These are phyloP conservation scores for Eudorina sp. DNA, from an alignment of 139 green algal species.

Conservation along the genomic window DNA sequence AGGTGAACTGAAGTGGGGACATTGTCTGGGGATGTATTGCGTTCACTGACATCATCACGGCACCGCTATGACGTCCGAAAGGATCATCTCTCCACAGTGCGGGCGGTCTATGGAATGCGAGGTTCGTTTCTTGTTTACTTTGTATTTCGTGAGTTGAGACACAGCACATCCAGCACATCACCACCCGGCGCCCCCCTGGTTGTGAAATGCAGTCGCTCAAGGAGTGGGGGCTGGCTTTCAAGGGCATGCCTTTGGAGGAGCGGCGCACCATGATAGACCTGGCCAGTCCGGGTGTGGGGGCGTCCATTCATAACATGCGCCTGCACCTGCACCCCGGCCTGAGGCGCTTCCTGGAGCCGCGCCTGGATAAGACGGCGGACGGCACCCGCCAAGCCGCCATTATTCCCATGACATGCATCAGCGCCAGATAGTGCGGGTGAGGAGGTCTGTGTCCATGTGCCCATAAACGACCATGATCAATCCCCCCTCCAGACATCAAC, in stretches of 20 bases:
- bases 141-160: no score
- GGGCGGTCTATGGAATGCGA: no score
- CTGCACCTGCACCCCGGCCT: background rate
- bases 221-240: background rate
- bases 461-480: background rate
- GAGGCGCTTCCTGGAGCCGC: constrained; percentile 4
- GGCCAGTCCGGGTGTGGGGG: background rate
- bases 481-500: background rate
- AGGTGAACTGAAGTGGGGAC: background rate
- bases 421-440: constrained; percentile 26
- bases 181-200: no score
- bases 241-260: background rate
- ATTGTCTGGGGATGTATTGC: no score
- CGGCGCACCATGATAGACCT: background rate
- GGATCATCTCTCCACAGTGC: no score
- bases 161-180: no score
- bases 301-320: background rate
- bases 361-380: background rate
- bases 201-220: constrained; percentile 21
- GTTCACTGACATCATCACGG: no score
- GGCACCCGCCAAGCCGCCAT: no score
- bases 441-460: background rate
- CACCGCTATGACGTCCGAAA: no score
- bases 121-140: no score
- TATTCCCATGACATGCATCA: background rate